phyloP scores from a whole-genome alignment of 345 rosid species.

The Populus simonii region DNA sequence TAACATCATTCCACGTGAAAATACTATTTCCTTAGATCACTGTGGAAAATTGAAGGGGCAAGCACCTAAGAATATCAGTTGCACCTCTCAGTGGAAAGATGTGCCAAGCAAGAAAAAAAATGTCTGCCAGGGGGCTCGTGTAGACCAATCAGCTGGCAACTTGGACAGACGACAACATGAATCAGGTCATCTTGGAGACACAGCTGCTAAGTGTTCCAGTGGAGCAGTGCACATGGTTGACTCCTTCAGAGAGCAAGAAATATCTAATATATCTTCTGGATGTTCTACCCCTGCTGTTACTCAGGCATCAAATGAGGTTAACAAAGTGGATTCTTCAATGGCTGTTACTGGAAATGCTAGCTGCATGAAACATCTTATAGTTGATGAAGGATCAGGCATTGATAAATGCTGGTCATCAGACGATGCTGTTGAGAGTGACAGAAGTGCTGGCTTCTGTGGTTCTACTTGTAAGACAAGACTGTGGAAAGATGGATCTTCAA shows the following conservation, averaged over 20 bases:
- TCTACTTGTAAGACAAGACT: constrained; percentile 17
- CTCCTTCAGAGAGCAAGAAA: constrained; percentile 31
- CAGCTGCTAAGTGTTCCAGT: constrained; percentile 15
- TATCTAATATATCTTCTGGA: constrained; percentile 46
- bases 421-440: constrained; percentile 44
- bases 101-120: constrained; percentile 36
- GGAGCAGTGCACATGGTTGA: constrained; percentile 19
- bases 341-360: constrained; percentile 27
- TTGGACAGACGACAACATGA: constrained; percentile 19
- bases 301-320: constrained; percentile 35
- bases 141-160: constrained; percentile 15
- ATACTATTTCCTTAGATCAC: constrained; percentile 15
- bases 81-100: constrained; percentile 44
- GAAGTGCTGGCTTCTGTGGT: constrained; percentile 35
- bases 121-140: constrained; percentile 13
- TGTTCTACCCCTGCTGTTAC: constrained; percentile 42
- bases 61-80: constrained; percentile 13
- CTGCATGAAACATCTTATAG: constrained; percentile 22
- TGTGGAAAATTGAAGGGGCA: constrained; percentile 12
- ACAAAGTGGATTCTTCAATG: constrained; percentile 30
- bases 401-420: constrained; percentile 53
- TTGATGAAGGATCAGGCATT: constrained; percentile 49
- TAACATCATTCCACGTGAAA: constrained; percentile 17
- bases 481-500: constrained; percentile 15
- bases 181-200: constrained; percentile 21